Percentiles rank a stretch among this genome's conserved stretches.
Evolutionary conservation across 345 rosid species (phyloP).

Genomic region (Sonneratia alba): DNA sequence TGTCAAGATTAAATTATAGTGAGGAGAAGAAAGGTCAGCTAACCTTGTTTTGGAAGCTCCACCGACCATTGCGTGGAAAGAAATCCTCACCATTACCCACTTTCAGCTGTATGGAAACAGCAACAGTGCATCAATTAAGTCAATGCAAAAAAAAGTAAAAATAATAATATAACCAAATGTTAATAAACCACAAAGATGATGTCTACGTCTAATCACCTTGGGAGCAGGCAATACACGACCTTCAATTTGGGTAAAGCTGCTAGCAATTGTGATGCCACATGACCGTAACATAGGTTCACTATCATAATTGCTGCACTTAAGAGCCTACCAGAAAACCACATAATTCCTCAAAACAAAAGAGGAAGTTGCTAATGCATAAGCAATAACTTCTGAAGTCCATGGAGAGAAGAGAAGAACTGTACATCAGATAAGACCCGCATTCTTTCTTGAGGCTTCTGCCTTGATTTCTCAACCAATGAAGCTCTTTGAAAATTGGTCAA

Average conservation of each 20-base stretch:
- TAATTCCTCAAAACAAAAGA: not conserved
- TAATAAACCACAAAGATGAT: too few relatives aligned
- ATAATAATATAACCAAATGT: not conserved
- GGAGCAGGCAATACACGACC: slow-evolving; percentile 79
- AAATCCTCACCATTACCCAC: slow-evolving; percentile 41
- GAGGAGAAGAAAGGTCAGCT: not conserved
- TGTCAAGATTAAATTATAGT: not conserved
- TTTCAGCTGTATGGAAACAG: slow-evolving; percentile 16
- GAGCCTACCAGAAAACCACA: slow-evolving; percentile 36
- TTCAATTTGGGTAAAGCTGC: slow-evolving; percentile 61
- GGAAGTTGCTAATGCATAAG: slow-evolving; percentile 2
- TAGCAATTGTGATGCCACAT: slow-evolving; percentile 55
- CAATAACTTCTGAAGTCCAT: not conserved
- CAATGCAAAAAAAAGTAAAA: not conserved
- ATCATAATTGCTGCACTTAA: slow-evolving; percentile 57
- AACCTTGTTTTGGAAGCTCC: slow-evolving; percentile 43
- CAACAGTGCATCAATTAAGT: not conserved
- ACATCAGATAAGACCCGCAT: slow-evolving; percentile 64
- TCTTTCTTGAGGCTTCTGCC: slow-evolving; percentile 90
- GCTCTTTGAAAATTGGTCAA: slow-evolving; percentile 63
- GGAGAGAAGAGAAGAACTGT: slow-evolving; percentile 9
- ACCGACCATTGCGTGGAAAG: slow-evolving; percentile 38
- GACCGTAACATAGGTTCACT: slow-evolving; percentile 58
- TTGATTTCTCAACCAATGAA: slow-evolving; percentile 80
- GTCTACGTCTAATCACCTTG: slow-evolving; percentile 25